These are phyloP conservation scores for Gynandropsis gynandra DNA, from an alignment of 345 rosid species.

Conservation along the genomic window DNA sequence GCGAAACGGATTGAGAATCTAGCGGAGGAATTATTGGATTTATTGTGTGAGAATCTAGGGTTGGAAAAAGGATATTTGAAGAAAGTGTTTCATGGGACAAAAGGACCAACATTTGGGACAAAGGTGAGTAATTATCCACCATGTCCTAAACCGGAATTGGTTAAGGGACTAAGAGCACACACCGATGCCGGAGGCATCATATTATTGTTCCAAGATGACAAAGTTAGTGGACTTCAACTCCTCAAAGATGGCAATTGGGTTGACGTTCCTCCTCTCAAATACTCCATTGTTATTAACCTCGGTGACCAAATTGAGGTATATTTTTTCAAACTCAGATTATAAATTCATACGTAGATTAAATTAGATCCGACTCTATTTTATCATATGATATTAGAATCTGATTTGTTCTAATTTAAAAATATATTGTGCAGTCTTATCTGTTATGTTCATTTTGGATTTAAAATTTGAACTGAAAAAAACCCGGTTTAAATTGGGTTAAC, in stretches of 20 bases:
- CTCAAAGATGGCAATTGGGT: conserved; percentile 81
- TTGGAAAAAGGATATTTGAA: conserved; percentile 75
- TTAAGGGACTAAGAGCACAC: conserved; percentile 91
- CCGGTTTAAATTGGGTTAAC: neutral
- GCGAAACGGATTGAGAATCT: conserved; percentile 47
- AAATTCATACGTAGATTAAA: too few species aligned
- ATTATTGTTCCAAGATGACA: conserved; percentile 77
- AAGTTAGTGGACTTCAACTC: conserved; percentile 91
- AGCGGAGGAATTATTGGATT: conserved; percentile 56
- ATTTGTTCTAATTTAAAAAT: neutral
- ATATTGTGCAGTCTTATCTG: too few species aligned
- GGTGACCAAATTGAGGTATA: conserved; percentile 94
- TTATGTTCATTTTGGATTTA: neutral
- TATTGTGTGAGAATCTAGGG: conserved; percentile 72
- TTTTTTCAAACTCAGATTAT: neutral
- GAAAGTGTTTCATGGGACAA: conserved; percentile 55
- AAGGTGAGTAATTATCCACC: conserved; percentile 92
- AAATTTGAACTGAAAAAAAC: too few species aligned
- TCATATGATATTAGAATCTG: neutral
- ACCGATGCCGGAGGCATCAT: conserved; percentile 96
- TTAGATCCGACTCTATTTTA: too few species aligned
- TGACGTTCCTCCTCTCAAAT: conserved; percentile 74
- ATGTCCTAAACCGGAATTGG: conserved; percentile 82
- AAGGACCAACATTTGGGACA: conserved; percentile 73
- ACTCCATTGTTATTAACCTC: conserved; percentile 82